Conservation (phyloP, 2,329 filamentous ascomycete species). For the Sclerotinia minor region DNA sequence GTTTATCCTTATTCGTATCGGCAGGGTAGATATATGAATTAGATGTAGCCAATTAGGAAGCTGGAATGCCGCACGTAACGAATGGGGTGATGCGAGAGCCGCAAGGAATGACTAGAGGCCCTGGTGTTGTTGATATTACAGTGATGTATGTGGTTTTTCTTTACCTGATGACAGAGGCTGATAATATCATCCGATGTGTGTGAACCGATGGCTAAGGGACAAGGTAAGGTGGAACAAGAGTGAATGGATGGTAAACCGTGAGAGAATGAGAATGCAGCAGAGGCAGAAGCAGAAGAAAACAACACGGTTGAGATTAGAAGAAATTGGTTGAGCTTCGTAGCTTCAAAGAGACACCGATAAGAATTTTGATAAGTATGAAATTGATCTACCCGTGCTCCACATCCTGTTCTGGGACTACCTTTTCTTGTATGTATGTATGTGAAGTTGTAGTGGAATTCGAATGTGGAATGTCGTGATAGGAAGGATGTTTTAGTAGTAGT, state of each 20-base stretch:
- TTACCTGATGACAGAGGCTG: background rate
- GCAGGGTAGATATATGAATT: background rate
- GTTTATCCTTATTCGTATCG: background rate
- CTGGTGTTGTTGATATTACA: background rate
- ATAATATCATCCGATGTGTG: background rate
- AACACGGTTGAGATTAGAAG: background rate
- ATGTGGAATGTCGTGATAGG: background rate
- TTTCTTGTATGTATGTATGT: no score
- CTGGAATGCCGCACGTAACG: background rate
- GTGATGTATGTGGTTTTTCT: background rate
- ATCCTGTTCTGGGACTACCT: background rate
- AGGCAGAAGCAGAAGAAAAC: background rate
- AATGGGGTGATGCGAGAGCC: background rate
- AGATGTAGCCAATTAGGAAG: background rate
- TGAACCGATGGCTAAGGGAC: conserved; percentile 2
- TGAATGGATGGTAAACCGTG: background rate
- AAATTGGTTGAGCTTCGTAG: background rate
- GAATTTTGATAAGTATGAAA: conserved; percentile 9
- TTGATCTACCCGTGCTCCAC: conserved; percentile 13
- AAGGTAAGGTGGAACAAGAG: background rate
- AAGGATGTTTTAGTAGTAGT: background rate
- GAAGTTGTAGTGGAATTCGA: no score
- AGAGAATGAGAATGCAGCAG: background rate
- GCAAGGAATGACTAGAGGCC: background rate
- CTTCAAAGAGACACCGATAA: background rate